Base-by-base conservation (phyloP, 345 rosid genomes). In the Fremontodendron californicum region DNA sequence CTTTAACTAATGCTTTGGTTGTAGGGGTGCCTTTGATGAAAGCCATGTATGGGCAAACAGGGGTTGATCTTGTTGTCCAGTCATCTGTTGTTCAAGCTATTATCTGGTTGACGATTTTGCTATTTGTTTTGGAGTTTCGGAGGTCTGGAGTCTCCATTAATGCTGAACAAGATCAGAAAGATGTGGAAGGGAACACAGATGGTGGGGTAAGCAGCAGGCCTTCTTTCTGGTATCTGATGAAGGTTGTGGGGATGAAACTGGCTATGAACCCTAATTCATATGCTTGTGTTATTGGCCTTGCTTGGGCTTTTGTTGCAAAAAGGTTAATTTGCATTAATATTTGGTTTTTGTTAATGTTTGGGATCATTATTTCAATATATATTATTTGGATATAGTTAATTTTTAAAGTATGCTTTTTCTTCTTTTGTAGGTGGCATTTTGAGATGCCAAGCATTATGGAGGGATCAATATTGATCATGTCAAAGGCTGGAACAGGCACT, bases 401-500 rank as follows among this genome's bases (percentile, higher is more conserved):
- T 16, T 6, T 21, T 27, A 58, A 29, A 46, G 33, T 52, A n/a
- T 9, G n/a, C 21, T 63, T 33, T 7, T 2, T 1, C 18, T 63
- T 8, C 0, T 40, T 15, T 60, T 74, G 63, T 45, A 95, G 98
- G 91, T 92, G 93, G 90, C 88, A 90, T 85, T 55, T 93, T 31
- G 84, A 77, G 82, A 90, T 93, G 98, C 98, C 99, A 10, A 87
- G 86, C 80, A 87, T 95, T 15, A 40, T 95, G 73, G 96, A 92
- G 39, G 97, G 88, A 43, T 93, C 96, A 2, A 82, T 93, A 45
- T 74, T 85, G 77, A 90, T 93, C 55, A 84, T 95, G 91, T 92
- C 99, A n/a, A 93, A 77, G 81, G 96, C 96, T 74, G 98, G 96
- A 45, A 89, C 91, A 18, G 97, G 99, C 79, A 93, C 99, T 77